Conservation (phyloP, 371 early-diverging fungal genomes). For the Mucor irregularis region DNA sequence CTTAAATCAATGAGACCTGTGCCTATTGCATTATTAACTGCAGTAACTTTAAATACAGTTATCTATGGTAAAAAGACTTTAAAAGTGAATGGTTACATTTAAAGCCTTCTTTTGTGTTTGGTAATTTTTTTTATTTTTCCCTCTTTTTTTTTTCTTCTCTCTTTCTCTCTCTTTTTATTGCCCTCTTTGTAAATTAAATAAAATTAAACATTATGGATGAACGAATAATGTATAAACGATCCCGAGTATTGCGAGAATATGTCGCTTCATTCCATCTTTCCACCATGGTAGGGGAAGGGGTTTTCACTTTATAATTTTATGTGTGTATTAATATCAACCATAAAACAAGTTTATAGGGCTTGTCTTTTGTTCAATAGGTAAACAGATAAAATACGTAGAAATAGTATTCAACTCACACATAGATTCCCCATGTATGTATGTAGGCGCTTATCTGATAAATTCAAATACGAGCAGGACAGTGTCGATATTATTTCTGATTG, state of each 20-base stretch:
- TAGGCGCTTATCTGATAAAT: conserved; percentile 42
- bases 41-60: conserved; percentile 31
- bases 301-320: neutral
- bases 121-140: neutral
- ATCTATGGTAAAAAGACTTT: conserved; percentile 51
- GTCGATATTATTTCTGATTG: conserved; percentile 17
- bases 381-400: neutral
- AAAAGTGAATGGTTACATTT: conserved; percentile 47
- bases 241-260: conserved; percentile 32
- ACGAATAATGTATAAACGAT: conserved; percentile 26
- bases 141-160: conserved; percentile 1
- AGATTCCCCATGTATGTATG: neutral
- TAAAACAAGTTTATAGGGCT: conserved; percentile 23
- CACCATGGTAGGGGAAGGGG: conserved; percentile 22
- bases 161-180: neutral
- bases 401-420: neutral
- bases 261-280: conserved; percentile 28
- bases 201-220: conserved; percentile 18
- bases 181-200: conserved; percentile 2
- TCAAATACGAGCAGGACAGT: conserved; percentile 26
- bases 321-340: neutral
- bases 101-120: conserved; percentile 3
- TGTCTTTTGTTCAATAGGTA: conserved; percentile 28
- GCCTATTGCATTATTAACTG: conserved; percentile 34
- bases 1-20: conserved; percentile 34